phyloP scores from a whole-genome alignment of 805 yeast genomes.

The Lipomyces japonicus region DNA sequence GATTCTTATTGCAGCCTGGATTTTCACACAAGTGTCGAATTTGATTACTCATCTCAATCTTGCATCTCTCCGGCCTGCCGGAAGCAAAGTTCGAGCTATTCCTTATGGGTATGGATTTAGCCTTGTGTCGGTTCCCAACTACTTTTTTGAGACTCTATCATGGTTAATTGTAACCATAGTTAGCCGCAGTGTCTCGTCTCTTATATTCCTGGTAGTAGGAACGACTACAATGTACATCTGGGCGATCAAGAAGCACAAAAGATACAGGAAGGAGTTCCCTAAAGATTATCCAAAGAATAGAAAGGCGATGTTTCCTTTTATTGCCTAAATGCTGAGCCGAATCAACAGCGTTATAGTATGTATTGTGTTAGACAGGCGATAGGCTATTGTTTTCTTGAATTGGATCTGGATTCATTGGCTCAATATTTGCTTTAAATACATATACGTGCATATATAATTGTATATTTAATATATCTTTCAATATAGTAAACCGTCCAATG shows the following conservation, averaged over 20 bases:
- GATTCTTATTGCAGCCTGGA: slow-evolving; percentile 12
- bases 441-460: too few species aligned
- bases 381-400: too few species aligned
- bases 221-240: slow-evolving; percentile 82
- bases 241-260: slow-evolving; percentile 83
- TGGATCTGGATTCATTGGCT: too few species aligned
- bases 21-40: slow-evolving; percentile 68
- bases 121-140: slow-evolving; percentile 83
- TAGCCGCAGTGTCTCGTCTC: slow-evolving; percentile 58
- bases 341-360: too few species aligned
- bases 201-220: slow-evolving; percentile 68
- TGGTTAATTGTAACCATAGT: slow-evolving; percentile 71
- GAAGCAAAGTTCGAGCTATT: slow-evolving; percentile 50
- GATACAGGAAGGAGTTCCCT: slow-evolving; percentile 62
- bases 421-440: too few species aligned
- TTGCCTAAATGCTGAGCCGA: slow-evolving; percentile 54
- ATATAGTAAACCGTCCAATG: too few species aligned
- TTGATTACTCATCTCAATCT: slow-evolving; percentile 66
- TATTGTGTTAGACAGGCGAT: too few species aligned
- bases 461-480: too few species aligned
- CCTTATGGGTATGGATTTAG: slow-evolving; percentile 84
- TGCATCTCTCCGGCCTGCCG: slow-evolving; percentile 39
- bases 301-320: slow-evolving; percentile 74
- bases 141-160: slow-evolving; percentile 75
- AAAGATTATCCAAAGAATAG: slow-evolving; percentile 71